Percentiles rank a stretch among this genome's conserved stretches.
Conservation (phyloP, 352 stramenopile genomes). For the Phytopythium mirpurense region DNA sequence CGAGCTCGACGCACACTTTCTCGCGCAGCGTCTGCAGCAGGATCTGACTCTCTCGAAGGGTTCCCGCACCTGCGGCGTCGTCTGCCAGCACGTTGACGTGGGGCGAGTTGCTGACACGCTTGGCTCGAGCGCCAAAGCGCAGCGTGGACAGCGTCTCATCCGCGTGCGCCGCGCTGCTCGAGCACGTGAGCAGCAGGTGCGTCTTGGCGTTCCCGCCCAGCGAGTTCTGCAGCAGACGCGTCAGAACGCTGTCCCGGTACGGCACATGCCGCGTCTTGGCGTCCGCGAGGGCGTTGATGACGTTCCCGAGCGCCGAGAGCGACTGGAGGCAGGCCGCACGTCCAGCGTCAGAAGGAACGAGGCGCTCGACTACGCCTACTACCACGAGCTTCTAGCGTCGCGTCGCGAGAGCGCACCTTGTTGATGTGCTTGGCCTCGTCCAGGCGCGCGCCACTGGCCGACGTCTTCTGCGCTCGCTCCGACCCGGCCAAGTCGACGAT, state of each 20-base stretch:
- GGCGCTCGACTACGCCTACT: too few species aligned
- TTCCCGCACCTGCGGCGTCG: conserved; percentile 12
- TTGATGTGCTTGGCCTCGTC: conserved; percentile 80
- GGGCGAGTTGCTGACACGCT: conserved; percentile 70
- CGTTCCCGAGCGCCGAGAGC: conserved; percentile 61
- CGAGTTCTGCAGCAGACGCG: conserved; percentile 79
- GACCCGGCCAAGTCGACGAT: conserved; percentile 73
- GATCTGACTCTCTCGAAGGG: conserved; percentile 17
- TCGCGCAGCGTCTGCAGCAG: conserved; percentile 42
- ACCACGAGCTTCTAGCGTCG: too few species aligned
- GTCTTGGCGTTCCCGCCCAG: conserved; percentile 87
- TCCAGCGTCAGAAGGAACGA: too few species aligned
- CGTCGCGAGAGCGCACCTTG: conserved; percentile 16
- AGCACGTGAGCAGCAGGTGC: conserved; percentile 72
- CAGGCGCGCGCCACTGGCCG: conserved; percentile 39
- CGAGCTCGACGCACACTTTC: conserved; percentile 36
- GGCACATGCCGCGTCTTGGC: conserved; percentile 43
- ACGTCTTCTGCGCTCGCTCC: conserved; percentile 53
- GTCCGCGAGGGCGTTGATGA: conserved; percentile 58
- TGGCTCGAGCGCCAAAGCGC: conserved; percentile 87
- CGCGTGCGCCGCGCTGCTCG: conserved; percentile 23
- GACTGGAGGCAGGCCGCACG: conserved; percentile 21
- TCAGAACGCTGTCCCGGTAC: conserved; percentile 89
- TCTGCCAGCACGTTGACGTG: conserved; percentile 54
- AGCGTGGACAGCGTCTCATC: conserved; percentile 86